Evolutionary conservation across 495 filamentous ascomycete genomes (phyloP), one percentile per base, ranked within the genome.

Genomic region (Penicillium silybi): DNA sequence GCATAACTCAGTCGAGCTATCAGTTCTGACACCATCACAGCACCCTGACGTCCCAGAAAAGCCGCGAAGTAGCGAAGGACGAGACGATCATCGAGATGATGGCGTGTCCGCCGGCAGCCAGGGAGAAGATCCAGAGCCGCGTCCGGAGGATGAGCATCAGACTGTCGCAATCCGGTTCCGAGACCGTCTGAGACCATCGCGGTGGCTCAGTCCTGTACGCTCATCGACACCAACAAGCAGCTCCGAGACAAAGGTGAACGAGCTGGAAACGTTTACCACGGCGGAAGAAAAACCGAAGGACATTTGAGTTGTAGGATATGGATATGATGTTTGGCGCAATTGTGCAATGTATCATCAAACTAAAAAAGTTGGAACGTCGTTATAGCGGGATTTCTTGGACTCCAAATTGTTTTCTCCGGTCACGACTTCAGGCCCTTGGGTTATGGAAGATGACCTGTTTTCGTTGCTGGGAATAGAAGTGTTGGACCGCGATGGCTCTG

Each of bases 291-390:
- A 20, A 10, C 27, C 41, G 19, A 51, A 44, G 41, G 26, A 49
- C 6, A n/a, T n/a, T 15, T 19, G 25, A 22, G 2, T 41, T 41
- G 15, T 6, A 18, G 23, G 17, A 18, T 27, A 7, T 32, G 19
- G n/a, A n/a, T n/a, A 43, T 41, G 49, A n/a, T 10, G 32, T 37
- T 41, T 49, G 16, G 18, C 42, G 46, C 39, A 15, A 56, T 41
- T 37, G 10, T 22, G 15, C 26, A 17, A 26, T 58, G 18, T 55
- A 25, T 29, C 15, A 42, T 75, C 64, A 78, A 22, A 74, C 51
- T 41, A 78, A 46, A 62, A 78, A 78, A 37, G 69, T 78, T 39
- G 75, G 75, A 46, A 78, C 73, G 53, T 77, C 67, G 37, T 69
- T 73, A 39, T 72, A 66, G 38, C 68, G 64, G 37, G 69, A 66